Evolutionary conservation across 768 basidiomycete genomes (phyloP).

Genomic region (Favolaschia claudopus): DNA sequence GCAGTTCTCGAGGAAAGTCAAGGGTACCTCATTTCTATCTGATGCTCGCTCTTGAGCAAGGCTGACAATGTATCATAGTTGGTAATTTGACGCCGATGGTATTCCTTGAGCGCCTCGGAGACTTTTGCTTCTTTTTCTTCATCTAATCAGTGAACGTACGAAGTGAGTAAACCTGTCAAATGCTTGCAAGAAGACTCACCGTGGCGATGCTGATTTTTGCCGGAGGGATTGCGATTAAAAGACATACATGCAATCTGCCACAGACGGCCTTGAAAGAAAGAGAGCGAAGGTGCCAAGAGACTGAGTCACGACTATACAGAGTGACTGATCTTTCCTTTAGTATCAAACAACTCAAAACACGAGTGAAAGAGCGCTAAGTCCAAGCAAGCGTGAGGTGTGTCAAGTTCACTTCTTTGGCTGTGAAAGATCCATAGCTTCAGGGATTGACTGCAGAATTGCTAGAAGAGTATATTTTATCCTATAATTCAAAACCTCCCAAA

Average conservation of each 20-base stretch:
- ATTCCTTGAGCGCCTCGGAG: not conserved
- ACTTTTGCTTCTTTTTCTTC: not conserved
- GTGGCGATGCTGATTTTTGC: not conserved
- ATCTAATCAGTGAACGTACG: not conserved
- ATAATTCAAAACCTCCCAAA: too few species aligned
- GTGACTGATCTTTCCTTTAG: too few species aligned
- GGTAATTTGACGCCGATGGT: not conserved
- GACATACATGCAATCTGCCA: constrained; percentile 1
- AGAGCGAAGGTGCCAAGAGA: too few species aligned
- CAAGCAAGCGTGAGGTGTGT: too few species aligned
- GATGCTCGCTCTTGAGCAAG: not conserved
- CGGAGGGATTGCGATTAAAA: not conserved
- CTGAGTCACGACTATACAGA: too few species aligned
- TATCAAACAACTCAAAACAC: too few species aligned
- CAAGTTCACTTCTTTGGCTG: too few species aligned
- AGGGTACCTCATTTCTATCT: not conserved
- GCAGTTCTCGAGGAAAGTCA: not conserved
- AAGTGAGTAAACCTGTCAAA: not conserved
- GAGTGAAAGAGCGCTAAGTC: too few species aligned
- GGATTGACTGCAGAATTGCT: too few species aligned
- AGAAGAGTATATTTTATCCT: too few species aligned
- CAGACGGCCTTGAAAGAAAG: too few species aligned
- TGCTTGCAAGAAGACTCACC: not conserved
- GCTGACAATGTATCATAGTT: not conserved
- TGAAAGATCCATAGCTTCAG: too few species aligned